Conservation (phyloP, 1,284 basidiomycete genomes). For the Pseudozyma hubeiensis region DNA sequence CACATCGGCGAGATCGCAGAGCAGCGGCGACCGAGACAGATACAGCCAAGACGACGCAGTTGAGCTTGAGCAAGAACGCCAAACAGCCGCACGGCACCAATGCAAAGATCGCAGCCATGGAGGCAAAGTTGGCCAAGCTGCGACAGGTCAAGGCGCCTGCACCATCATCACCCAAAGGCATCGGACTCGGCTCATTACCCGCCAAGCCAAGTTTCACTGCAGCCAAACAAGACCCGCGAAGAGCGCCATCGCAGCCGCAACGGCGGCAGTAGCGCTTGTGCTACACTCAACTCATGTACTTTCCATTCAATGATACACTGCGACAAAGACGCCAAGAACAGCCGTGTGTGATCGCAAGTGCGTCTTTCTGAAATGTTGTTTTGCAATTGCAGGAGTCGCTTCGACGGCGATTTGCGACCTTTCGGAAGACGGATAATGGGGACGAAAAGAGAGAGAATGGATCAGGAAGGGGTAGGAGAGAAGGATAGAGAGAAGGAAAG, state of each 20-base stretch:
- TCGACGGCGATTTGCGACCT: too few species aligned
- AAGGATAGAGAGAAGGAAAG: neutral
- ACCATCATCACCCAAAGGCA: neutral
- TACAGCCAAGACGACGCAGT: conserved; percentile 80
- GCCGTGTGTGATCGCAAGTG: too few species aligned
- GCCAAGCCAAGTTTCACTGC: conserved; percentile 20
- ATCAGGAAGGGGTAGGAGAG: neutral
- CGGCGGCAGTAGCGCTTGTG: conserved; percentile 4
- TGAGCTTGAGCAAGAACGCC: conserved; percentile 85
- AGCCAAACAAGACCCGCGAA: neutral
- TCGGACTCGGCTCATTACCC: conserved; percentile 20
- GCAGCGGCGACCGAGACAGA: conserved; percentile 69
- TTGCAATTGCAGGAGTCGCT: too few species aligned
- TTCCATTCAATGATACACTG: conserved; percentile 10
- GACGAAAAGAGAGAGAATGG: too few species aligned
- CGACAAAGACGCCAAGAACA: too few species aligned
- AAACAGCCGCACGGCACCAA: conserved; percentile 76
- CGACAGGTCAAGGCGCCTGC: conserved; percentile 26
- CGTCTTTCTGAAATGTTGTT: too few species aligned
- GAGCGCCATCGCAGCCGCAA: neutral
- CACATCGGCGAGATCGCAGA: conserved; percentile 36
- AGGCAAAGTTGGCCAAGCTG: conserved; percentile 79
- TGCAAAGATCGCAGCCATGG: conserved; percentile 92
- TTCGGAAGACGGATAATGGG: too few species aligned
- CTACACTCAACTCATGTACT: neutral